phyloP scores from a whole-genome alignment of 2,329 filamentous ascomycete genomes.

The Fusarium continuum region DNA sequence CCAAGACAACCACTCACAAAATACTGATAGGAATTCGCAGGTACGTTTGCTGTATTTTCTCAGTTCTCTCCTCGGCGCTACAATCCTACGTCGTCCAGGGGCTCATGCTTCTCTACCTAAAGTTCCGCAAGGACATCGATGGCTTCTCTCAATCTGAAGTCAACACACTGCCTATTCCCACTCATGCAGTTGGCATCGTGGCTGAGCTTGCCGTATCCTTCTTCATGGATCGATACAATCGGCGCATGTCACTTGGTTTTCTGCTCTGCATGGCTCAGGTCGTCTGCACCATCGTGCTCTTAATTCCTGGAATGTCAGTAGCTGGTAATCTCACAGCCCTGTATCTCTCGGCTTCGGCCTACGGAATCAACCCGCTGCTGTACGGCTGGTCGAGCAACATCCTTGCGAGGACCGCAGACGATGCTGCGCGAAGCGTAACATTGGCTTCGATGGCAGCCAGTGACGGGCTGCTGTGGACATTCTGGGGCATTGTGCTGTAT shows the following conservation, averaged over 20 bases:
- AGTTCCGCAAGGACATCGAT: conserved; percentile 28
- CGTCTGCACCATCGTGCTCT: conserved; percentile 20
- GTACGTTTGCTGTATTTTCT: conserved; percentile 43
- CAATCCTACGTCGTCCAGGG: conserved; percentile 41
- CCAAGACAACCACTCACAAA: too few relatives aligned
- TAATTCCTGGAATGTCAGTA: conserved; percentile 32
- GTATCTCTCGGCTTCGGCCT: conserved; percentile 38
- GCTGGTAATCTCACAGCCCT: conserved; percentile 30
- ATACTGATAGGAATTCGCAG: neutral
- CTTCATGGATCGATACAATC: conserved; percentile 33
- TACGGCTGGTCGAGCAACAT: conserved; percentile 44
- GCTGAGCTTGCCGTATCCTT: conserved; percentile 32
- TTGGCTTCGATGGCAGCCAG: conserved; percentile 54
- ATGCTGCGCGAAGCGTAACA: conserved; percentile 52
- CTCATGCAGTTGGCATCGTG: conserved; percentile 41
- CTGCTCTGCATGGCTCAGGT: conserved; percentile 31
- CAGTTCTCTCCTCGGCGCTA: conserved; percentile 34
- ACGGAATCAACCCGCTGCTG: conserved; percentile 38
- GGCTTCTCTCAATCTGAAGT: conserved; percentile 39
- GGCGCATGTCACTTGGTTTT: conserved; percentile 10
- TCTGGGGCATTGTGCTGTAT: conserved; percentile 57
- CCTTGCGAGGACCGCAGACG: conserved; percentile 43
- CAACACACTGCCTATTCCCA: conserved; percentile 40
- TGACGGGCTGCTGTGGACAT: conserved; percentile 53
- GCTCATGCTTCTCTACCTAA: conserved; percentile 40